A percentile compares a stretch with the other conserved stretches of the same genome.
Evolutionary conservation across 1,284 basidiomycete species (phyloP).

Genomic region (Pterula multifida): DNA sequence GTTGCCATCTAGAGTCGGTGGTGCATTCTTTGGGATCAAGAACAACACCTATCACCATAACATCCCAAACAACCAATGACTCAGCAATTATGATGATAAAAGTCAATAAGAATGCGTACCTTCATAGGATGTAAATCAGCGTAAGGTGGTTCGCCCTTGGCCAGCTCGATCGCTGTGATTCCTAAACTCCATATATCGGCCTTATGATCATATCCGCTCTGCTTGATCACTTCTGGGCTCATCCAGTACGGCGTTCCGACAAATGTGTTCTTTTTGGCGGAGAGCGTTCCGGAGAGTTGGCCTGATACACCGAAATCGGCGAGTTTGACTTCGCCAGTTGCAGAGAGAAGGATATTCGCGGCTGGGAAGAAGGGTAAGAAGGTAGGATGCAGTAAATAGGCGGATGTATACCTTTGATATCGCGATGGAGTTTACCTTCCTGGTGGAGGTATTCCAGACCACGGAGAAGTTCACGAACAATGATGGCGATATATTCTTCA

Average conservation of each 20-base stretch:
- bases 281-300: slow-evolving; percentile 91
- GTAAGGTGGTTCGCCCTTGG: slow-evolving; percentile 95
- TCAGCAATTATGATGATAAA: not conserved
- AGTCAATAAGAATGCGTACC: slow-evolving; percentile 31
- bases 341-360: slow-evolving; percentile 90
- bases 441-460: slow-evolving; percentile 93
- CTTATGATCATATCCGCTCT: slow-evolving; percentile 97
- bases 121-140: slow-evolving; percentile 99
- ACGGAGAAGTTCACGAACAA: slow-evolving; percentile 82
- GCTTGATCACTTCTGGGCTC: slow-evolving; percentile 99
- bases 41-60: slow-evolving; percentile 71
- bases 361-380: slow-evolving; percentile 32
- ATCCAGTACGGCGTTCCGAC: slow-evolving; percentile 98
- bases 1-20: slow-evolving; percentile 77
- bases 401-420: slow-evolving; percentile 80
- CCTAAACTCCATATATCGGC: slow-evolving; percentile 97
- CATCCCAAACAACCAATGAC: not conserved
- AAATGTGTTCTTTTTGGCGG: slow-evolving; percentile 98
- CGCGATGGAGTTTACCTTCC: slow-evolving; percentile 94
- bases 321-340: slow-evolving; percentile 93
- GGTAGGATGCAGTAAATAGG: slow-evolving; percentile 1
- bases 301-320: slow-evolving; percentile 99
- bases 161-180: slow-evolving; percentile 96
- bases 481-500: slow-evolving; percentile 98
- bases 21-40: slow-evolving; percentile 95